phyloP scores from a whole-genome alignment of 192 early-diverging fungal species.

The Pilobolus umbonatus region DNA sequence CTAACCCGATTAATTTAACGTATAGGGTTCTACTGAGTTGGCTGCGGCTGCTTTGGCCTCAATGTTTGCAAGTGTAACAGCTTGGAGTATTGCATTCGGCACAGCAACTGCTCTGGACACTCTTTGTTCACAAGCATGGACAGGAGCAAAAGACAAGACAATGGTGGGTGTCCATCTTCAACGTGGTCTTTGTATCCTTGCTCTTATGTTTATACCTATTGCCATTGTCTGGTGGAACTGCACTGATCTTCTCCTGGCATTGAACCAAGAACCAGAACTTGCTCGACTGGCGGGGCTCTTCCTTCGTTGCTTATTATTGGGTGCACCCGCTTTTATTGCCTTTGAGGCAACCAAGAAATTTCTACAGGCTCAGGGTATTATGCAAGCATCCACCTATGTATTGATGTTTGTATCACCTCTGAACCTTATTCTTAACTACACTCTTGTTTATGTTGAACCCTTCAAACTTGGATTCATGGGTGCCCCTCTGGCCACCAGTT shows the following conservation, averaged over 20 bases:
- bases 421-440: constrained; percentile 72
- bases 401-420: constrained; percentile 65
- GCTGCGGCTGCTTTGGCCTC: constrained; percentile 65
- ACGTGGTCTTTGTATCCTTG: constrained; percentile 74
- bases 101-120: constrained; percentile 73
- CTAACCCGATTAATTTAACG: constrained; percentile 12
- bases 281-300: constrained; percentile 63
- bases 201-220: constrained; percentile 66
- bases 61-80: constrained; percentile 68
- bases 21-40: constrained; percentile 51
- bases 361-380: constrained; percentile 86
- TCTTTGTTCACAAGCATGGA: constrained; percentile 67
- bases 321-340: constrained; percentile 69
- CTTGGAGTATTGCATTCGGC: constrained; percentile 65
- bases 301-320: constrained; percentile 62
- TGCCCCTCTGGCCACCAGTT: constrained; percentile 74
- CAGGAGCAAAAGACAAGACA: constrained; percentile 57
- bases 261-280: constrained; percentile 73
- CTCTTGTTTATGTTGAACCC: constrained; percentile 72
- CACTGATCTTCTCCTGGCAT: constrained; percentile 58
- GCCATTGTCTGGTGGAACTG: constrained; percentile 65
- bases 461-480: constrained; percentile 75
- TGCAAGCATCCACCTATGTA: constrained; percentile 78
- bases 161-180: constrained; percentile 75
- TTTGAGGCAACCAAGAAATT: constrained; percentile 86